Percentiles rank a stretch among this genome's conserved stretches.
Conservation (phyloP, 495 filamentous ascomycete species). For the Cercophora samala region DNA sequence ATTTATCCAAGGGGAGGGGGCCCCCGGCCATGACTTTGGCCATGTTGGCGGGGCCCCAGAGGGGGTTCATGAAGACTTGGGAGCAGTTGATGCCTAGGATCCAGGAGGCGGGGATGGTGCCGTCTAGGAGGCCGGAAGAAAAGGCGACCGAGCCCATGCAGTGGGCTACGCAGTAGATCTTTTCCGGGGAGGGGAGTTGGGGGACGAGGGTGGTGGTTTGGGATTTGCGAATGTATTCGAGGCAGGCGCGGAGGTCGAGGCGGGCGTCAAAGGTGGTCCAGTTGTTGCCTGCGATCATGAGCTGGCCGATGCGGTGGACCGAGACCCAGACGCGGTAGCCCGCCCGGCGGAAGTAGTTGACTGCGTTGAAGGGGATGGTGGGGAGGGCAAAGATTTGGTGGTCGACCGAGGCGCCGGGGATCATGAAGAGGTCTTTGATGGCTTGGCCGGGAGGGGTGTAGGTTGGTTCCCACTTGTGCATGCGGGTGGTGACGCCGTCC, state of each 20-base stretch:
- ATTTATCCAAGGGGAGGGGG: constrained; percentile 37
- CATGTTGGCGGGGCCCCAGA: constrained; percentile 56
- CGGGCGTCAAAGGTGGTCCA: constrained; percentile 62
- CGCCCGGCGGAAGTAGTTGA: constrained; percentile 60
- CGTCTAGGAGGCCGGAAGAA: constrained; percentile 59
- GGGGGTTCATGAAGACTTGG: constrained; percentile 64
- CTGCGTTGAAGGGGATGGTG: constrained; percentile 61
- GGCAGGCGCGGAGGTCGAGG: constrained; percentile 57
- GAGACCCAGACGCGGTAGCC: constrained; percentile 58
- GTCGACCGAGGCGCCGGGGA: constrained; percentile 61
- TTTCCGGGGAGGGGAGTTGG: constrained; percentile 25
- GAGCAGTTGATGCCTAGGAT: constrained; percentile 60
- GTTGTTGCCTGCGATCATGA: constrained; percentile 49
- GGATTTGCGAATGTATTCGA: constrained; percentile 50
- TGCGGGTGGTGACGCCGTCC: constrained; percentile 52
- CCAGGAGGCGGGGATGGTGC: constrained; percentile 56
- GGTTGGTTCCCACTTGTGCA: constrained; percentile 56
- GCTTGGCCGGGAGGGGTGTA: constrained; percentile 26
- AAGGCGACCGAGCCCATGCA: constrained; percentile 65
- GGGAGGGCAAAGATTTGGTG: constrained; percentile 63
- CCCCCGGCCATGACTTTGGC: constrained; percentile 54
- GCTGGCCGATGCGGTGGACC: constrained; percentile 59
- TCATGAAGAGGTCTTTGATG: constrained; percentile 53
- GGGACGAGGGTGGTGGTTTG: background rate
- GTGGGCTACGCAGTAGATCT: constrained; percentile 61